Base-by-base conservation (phyloP, 2,329 filamentous ascomycete genomes). In the Tolypocladium nubicola region DNA sequence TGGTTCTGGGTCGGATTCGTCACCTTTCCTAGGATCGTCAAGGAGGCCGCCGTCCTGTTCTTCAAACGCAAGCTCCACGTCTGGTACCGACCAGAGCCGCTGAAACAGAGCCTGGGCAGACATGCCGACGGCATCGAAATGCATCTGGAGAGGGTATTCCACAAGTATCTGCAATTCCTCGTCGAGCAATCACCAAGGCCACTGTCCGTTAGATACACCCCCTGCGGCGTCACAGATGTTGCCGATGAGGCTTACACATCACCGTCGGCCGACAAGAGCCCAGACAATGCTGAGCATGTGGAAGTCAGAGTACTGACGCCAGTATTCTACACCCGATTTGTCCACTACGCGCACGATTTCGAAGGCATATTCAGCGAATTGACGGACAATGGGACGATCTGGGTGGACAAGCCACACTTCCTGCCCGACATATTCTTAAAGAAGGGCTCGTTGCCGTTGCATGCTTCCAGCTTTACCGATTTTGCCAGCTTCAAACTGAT, bases 1-100 rank as follows among this genome's bases (percentile, higher is more conserved):
- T 89, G 86, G 85, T 85, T 80, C 75, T 88, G 84, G 85, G 80
- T 87, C 11, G 84, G 83, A 2, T 76, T 89, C 35, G 72, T 80
- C 30, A 88, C 85, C 0, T 83, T 86, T 61, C 85, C 85, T 1
- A 77, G 86, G 33, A 88, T 88, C 52, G 67, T 85, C 23, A 79
- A 77, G 56, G 79, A 90, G 69, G 86, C 85, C 1, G 73, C 66
- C 2, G 71, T 68, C 16, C 73, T 89, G 6, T 85, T 82, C 67
- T 82, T 84, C 66, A 67, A 68, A 33, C 75, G 75, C 39, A 77
- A 76, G 40, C 74, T 89, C 35, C 79, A 84, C 58, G 81, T 89
- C 47, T 88, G 84, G 79, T 83, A 79, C 62, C 75, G 82, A 21
- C 86, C 85, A 0, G 85, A 89, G 65, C 83, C 86, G 1, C 71